A percentile compares a stretch with the other conserved stretches of the same genome.
phyloP scores from a whole-genome alignment of 495 filamentous ascomycete species.

The Daldinia loculata region DNA sequence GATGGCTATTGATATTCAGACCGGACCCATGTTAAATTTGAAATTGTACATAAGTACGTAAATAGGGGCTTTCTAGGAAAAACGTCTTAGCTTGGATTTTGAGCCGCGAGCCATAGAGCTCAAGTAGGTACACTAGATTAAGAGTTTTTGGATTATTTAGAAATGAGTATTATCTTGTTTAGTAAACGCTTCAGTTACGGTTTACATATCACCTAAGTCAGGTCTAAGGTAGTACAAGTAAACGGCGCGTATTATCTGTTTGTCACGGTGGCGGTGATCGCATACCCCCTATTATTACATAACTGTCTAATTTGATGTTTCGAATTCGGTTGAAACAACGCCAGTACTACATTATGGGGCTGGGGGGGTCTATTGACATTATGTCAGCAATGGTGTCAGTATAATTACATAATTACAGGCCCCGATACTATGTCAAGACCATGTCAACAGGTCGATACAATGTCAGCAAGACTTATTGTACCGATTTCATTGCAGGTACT shows the following conservation, averaged over 20 bases:
- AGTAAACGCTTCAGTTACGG: neutral
- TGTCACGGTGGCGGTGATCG: neutral
- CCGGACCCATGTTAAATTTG: neutral
- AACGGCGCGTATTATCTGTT: neutral
- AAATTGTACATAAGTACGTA: constrained; percentile 3
- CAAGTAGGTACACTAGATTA: too few relatives aligned
- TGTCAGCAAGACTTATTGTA: too few relatives aligned
- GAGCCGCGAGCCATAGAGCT: neutral
- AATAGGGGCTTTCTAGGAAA: neutral
- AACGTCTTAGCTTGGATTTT: neutral
- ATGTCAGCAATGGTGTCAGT: too few relatives aligned
- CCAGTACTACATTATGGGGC: too few relatives aligned
- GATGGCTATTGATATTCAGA: neutral
- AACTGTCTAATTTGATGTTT: neutral
- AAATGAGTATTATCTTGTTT: too few relatives aligned
- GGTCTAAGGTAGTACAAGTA: neutral
- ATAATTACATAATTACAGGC: too few relatives aligned
- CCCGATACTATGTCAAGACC: too few relatives aligned
- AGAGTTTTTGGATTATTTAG: too few relatives aligned
- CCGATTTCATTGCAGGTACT: too few relatives aligned
- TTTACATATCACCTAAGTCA: too few relatives aligned
- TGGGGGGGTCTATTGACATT: too few relatives aligned
- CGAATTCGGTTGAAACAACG: neutral
- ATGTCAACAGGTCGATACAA: too few relatives aligned
- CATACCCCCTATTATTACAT: neutral